Conservation (phyloP, 257 asterid genomes). For the Solanum chmielewskii region DNA sequence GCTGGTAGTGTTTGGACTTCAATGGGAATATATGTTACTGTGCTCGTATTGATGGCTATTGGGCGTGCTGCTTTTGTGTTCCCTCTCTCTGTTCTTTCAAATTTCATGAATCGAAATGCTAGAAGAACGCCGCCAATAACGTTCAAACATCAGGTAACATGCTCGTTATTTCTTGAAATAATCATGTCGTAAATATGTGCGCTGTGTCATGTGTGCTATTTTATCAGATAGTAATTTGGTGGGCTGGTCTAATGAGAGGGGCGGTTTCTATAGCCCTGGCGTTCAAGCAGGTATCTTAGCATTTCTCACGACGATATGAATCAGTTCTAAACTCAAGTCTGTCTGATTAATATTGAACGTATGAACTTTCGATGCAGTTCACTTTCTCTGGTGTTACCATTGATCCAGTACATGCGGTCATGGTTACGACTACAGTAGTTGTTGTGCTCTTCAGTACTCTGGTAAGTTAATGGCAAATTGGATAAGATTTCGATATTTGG, state of each 20-base stretch:
- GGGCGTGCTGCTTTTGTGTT: slow-evolving; percentile 97
- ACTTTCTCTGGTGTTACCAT: slow-evolving; percentile 62
- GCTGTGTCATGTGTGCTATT: neutral
- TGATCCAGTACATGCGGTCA: slow-evolving; percentile 53
- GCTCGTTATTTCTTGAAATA: neutral
- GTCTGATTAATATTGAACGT: neutral
- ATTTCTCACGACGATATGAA: too few species aligned
- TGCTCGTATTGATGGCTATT: slow-evolving; percentile 48
- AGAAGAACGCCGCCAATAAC: slow-evolving; percentile 42
- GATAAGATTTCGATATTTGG: neutral
- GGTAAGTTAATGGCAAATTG: slow-evolving; percentile 29
- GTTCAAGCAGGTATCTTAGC: slow-evolving; percentile 64
- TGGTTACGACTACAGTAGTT: slow-evolving; percentile 58
- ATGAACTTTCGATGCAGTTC: slow-evolving; percentile 31
- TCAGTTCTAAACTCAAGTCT: neutral
- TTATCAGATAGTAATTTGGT: slow-evolving; percentile 68
- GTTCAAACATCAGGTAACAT: slow-evolving; percentile 56
- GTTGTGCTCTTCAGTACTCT: slow-evolving; percentile 73
- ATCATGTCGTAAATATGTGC: neutral
- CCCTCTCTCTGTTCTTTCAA: slow-evolving; percentile 71
- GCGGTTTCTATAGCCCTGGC: slow-evolving; percentile 97
- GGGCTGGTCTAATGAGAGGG: slow-evolving; percentile 99
- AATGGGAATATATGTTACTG: slow-evolving; percentile 38
- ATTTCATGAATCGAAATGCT: slow-evolving; percentile 48
- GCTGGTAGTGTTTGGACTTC: slow-evolving; percentile 39